A percentile compares a stretch with the other conserved stretches of the same genome.
Conservation (phyloP, 139 green algal genomes). For the Volvox africanus region DNA sequence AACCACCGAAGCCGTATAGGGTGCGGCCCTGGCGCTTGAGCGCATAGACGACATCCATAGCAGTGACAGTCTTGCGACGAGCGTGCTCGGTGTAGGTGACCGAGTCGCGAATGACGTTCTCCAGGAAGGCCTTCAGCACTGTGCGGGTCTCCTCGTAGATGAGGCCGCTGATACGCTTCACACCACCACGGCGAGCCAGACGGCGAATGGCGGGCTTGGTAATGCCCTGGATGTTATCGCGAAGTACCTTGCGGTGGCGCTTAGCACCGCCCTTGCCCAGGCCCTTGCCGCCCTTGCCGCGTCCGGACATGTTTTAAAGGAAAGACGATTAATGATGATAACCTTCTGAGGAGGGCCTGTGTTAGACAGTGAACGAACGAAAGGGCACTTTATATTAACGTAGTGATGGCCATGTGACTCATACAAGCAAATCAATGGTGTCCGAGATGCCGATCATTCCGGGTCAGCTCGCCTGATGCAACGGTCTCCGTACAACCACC, state of each 20-base stretch:
- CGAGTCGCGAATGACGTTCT: background rate
- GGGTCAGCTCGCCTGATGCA: too few relatives aligned
- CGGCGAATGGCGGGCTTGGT: slow-evolving; percentile 92
- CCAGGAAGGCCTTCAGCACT: background rate
- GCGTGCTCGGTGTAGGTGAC: background rate
- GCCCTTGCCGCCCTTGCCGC: slow-evolving; percentile 93
- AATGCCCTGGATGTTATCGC: slow-evolving; percentile 96
- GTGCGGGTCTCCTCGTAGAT: slow-evolving; percentile 90
- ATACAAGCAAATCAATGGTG: too few relatives aligned
- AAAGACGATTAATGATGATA: too few relatives aligned
- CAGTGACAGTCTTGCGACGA: too few relatives aligned
- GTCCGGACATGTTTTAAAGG: slow-evolving; percentile 76
- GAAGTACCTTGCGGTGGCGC: slow-evolving; percentile 92
- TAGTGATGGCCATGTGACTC: too few relatives aligned
- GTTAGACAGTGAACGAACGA: too few relatives aligned
- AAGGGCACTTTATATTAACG: too few relatives aligned
- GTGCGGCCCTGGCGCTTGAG: background rate
- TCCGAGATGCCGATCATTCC: too few relatives aligned
- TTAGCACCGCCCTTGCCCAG: slow-evolving; percentile 94
- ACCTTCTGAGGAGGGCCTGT: too few relatives aligned
- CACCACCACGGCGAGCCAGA: slow-evolving; percentile 82
- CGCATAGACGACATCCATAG: background rate
- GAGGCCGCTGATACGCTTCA: slow-evolving; percentile 87
- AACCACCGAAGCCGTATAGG: background rate
- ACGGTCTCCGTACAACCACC: too few relatives aligned